Evolutionary conservation across 2,329 filamentous ascomycete species (phyloP).

Genomic region (Paradendryphiella salina): DNA sequence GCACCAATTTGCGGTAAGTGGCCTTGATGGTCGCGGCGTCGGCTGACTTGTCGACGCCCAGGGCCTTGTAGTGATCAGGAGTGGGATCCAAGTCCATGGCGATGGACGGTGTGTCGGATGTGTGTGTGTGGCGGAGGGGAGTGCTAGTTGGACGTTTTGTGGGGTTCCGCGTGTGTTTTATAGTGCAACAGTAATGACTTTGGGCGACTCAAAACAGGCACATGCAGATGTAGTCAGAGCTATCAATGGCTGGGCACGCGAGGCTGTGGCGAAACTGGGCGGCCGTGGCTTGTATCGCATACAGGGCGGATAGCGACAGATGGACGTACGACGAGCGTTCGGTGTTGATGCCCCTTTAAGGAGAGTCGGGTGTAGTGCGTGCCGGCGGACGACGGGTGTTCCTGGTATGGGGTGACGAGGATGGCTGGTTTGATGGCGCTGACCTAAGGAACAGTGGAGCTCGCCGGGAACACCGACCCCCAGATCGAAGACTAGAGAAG

Average conservation of each 20-base stretch:
- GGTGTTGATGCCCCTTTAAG: conserved; percentile 10
- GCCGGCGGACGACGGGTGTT: conserved; percentile 8
- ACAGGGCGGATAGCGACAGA: conserved; percentile 10
- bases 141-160: conserved; percentile 8
- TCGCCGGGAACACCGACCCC: conserved; percentile 7
- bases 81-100: conserved; percentile 54
- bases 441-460: conserved; percentile 21
- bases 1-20: conserved; percentile 80
- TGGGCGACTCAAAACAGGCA: conserved; percentile 17
- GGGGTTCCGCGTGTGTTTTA: conserved; percentile 13
- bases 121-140: conserved; percentile 1
- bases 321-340: conserved; percentile 6
- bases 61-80: conserved; percentile 76
- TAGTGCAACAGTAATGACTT: conserved; percentile 14
- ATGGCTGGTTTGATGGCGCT: conserved; percentile 16
- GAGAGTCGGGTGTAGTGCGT: conserved; percentile 12
- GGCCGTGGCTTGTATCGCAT: conserved; percentile 20
- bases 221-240: conserved; percentile 12
- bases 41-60: conserved; percentile 75
- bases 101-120: conserved; percentile 53
- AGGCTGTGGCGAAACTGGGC: conserved; percentile 28
- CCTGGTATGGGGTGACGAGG: conserved; percentile 20
- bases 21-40: conserved; percentile 72
- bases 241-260: conserved; percentile 10
- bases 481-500: conserved; percentile 25